phyloP scores from a whole-genome alignment of 2,329 filamentous ascomycete genomes.

The Ascochyta lentis region DNA sequence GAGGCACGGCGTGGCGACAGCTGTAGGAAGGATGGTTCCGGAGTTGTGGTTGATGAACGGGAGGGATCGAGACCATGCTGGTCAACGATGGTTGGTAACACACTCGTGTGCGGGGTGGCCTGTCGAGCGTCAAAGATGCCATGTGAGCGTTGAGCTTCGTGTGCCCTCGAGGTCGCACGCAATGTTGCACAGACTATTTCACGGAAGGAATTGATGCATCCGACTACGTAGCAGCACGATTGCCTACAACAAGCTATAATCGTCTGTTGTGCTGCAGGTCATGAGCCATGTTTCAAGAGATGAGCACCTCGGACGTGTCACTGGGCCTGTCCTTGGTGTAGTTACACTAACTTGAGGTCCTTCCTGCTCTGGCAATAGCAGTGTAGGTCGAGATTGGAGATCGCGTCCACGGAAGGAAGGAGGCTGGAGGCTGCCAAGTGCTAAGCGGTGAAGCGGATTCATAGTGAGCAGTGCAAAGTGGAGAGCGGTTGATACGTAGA shows the following conservation, averaged over 20 bases:
- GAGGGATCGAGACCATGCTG: constrained; percentile 9
- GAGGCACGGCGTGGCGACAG: constrained; percentile 13
- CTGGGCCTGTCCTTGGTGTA: constrained; percentile 1
- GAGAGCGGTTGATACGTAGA: constrained; percentile 14
- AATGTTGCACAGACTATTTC: background rate
- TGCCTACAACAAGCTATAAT: background rate
- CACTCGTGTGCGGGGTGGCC: constrained; percentile 6
- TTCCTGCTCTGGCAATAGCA: constrained; percentile 14
- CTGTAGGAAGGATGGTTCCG: constrained; percentile 14
- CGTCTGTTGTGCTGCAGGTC: background rate
- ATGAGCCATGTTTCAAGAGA: constrained; percentile 4
- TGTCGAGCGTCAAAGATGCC: background rate
- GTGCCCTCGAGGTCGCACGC: background rate
- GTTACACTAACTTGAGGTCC: constrained; percentile 5
- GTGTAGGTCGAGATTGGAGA: constrained; percentile 15
- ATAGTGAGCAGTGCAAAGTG: background rate
- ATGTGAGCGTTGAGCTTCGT: background rate
- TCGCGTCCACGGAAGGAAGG: constrained; percentile 14
- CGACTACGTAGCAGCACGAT: background rate
- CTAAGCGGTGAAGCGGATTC: background rate
- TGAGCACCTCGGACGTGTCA: constrained; percentile 11
- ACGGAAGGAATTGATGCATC: background rate
- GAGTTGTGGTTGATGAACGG: constrained; percentile 16
- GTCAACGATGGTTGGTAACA: constrained; percentile 5
- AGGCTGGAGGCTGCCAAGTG: background rate